Percentiles rank a stretch among this genome's conserved stretches.
These are phyloP conservation scores for Juglanconis sp. DNA, from an alignment of 2,329 filamentous ascomycete species.

Conservation along the genomic window DNA sequence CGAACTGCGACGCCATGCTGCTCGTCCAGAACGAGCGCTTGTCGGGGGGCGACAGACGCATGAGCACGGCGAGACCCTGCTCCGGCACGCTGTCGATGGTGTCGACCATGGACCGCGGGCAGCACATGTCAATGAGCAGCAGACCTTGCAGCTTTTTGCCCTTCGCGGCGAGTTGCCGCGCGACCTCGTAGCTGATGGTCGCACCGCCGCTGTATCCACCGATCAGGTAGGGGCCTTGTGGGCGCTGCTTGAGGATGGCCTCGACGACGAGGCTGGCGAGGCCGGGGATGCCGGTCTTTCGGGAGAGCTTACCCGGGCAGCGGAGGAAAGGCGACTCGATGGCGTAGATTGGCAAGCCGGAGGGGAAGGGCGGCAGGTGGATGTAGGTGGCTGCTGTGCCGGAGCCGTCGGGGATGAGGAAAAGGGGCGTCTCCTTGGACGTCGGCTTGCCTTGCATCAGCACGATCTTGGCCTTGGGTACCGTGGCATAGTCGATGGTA, in stretches of 20 bases:
- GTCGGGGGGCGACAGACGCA: slow-evolving; percentile 9
- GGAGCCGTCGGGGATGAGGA: slow-evolving; percentile 27
- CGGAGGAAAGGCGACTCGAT: slow-evolving; percentile 28
- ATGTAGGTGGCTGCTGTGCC: slow-evolving; percentile 26
- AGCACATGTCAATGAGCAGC: slow-evolving; percentile 24
- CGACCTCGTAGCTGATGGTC: slow-evolving; percentile 24
- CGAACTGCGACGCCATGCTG: slow-evolving; percentile 13
- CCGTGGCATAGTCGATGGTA: slow-evolving; percentile 13
- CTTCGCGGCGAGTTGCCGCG: slow-evolving; percentile 19
- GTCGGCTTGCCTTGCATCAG: slow-evolving; percentile 24
- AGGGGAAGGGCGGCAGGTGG: slow-evolving; percentile 24
- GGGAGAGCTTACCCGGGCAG: slow-evolving; percentile 19
- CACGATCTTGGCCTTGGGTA: slow-evolving; percentile 22
- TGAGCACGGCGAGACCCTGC: slow-evolving; percentile 10
- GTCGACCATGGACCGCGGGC: slow-evolving; percentile 14
- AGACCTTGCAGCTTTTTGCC: slow-evolving; percentile 21
- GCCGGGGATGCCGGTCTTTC: slow-evolving; percentile 20
- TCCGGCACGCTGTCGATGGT: slow-evolving; percentile 13
- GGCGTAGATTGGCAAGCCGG: slow-evolving; percentile 24
- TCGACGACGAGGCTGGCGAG: slow-evolving; percentile 21
- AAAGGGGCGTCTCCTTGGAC: slow-evolving; percentile 22
- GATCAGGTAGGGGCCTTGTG: slow-evolving; percentile 24
- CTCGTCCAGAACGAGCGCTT: slow-evolving; percentile 9
- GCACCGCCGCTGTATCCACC: slow-evolving; percentile 25
- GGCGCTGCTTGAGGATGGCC: slow-evolving; percentile 21